Conservation (phyloP, 2,329 filamentous ascomycete genomes). For the Pestalotiopsis sp. region DNA sequence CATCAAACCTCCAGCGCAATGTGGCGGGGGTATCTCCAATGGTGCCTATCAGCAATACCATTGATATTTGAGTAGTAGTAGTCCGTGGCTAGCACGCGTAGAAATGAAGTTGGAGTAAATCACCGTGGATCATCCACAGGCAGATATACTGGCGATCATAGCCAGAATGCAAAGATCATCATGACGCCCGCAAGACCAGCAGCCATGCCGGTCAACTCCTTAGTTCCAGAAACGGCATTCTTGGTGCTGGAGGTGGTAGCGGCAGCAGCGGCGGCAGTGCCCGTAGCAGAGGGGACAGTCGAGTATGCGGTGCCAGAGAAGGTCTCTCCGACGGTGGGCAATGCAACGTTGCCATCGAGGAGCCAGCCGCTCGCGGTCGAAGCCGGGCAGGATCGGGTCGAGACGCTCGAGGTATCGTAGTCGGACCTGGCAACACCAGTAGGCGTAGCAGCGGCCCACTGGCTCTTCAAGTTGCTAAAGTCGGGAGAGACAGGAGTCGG, state of each 20-base stretch:
- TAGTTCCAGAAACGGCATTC: slow-evolving; percentile 47
- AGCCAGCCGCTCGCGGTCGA: slow-evolving; percentile 73
- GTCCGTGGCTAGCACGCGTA: neutral
- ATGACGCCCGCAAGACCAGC: slow-evolving; percentile 53
- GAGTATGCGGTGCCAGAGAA: slow-evolving; percentile 34
- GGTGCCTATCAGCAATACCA: neutral
- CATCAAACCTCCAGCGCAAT: slow-evolving; percentile 3
- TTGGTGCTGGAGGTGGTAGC: slow-evolving; percentile 34
- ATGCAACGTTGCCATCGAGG: slow-evolving; percentile 68
- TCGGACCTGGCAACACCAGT: slow-evolving; percentile 67
- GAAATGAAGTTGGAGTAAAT: neutral
- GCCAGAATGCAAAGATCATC: slow-evolving; percentile 54
- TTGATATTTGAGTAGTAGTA: neutral
- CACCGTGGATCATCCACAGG: neutral
- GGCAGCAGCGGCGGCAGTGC: slow-evolving; percentile 29
- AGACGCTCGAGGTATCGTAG: slow-evolving; percentile 65
- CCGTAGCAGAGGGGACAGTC: slow-evolving; percentile 32
- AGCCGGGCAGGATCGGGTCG: slow-evolving; percentile 70
- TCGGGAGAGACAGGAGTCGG: slow-evolving; percentile 76
- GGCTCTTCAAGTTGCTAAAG: slow-evolving; percentile 74
- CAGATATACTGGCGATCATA: slow-evolving; percentile 33
- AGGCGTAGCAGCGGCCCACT: slow-evolving; percentile 75
- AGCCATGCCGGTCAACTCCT: slow-evolving; percentile 52
- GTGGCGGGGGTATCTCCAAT: slow-evolving; percentile 4
- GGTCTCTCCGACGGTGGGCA: slow-evolving; percentile 70